Conservation (phyloP, 495 filamentous ascomycete species). For the Tuber aestivum region DNA sequence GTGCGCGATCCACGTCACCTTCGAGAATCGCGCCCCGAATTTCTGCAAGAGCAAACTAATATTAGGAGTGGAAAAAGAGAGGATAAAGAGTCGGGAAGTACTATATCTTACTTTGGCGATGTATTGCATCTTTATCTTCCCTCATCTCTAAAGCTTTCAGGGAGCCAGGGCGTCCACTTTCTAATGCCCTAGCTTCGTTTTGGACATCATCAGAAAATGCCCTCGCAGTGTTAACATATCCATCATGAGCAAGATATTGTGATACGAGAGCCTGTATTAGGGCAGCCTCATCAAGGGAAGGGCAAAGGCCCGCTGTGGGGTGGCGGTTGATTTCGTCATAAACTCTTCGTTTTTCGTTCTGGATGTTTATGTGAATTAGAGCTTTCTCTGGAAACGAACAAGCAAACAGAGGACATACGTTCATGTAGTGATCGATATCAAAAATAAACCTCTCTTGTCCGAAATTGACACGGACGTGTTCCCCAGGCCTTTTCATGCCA, state of each 20-base stretch:
- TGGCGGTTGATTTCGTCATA: slow-evolving; percentile 53
- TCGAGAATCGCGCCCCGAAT: slow-evolving; percentile 86
- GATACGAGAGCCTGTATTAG: slow-evolving; percentile 67
- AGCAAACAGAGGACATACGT: slow-evolving; percentile 50
- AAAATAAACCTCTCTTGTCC: slow-evolving; percentile 83
- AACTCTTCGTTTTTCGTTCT: slow-evolving; percentile 43
- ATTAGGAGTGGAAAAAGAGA: slow-evolving; percentile 13
- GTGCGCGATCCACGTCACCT: slow-evolving; percentile 84
- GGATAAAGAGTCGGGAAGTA: neutral
- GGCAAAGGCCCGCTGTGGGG: slow-evolving; percentile 49
- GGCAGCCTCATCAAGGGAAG: slow-evolving; percentile 63
- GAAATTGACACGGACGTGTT: slow-evolving; percentile 84
- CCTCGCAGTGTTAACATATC: slow-evolving; percentile 88
- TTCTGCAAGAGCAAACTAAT: slow-evolving; percentile 48
- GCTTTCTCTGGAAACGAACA: neutral
- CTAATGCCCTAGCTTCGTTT: slow-evolving; percentile 56
- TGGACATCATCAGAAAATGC: slow-evolving; percentile 82
- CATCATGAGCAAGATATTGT: slow-evolving; percentile 70
- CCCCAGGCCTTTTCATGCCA: slow-evolving; percentile 85
- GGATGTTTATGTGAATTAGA: slow-evolving; percentile 7
- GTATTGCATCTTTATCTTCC: slow-evolving; percentile 80
- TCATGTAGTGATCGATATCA: slow-evolving; percentile 84
- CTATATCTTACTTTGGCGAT: slow-evolving; percentile 67
- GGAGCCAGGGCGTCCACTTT: slow-evolving; percentile 21
- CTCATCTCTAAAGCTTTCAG: slow-evolving; percentile 61